Evolutionary conservation across 1,139 yeast species (phyloP), one percentile per base, ranked within the genome.

Genomic region (Debaryomyces udenii): DNA sequence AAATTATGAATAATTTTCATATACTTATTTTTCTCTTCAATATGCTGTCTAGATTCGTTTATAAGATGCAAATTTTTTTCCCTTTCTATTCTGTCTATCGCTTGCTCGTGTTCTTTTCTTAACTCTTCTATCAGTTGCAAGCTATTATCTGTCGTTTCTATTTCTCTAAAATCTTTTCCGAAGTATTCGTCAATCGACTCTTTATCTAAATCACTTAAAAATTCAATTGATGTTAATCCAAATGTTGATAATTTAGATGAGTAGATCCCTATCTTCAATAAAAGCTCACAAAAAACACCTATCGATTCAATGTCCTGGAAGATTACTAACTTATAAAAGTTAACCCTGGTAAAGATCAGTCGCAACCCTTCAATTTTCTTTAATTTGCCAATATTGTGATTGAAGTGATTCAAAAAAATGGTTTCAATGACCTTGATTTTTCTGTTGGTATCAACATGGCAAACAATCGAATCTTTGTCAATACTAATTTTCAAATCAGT

Each of bases 221-320:
- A 55, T 20, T 49, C 52, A 35, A 55, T 38, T 22, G 50, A 50
- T 5, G 57, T 47, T 27, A 57, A 47, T 1, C 62, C 63, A 35
- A 56, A 47, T 1, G 56, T 48, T 1, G 62, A 49, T 15, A 49
- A 35, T 31, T 43, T 52, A 4, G 67, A 59, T 1, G 61, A 52
- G 11, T 44, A 47, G 1, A 55, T 50, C 2, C 64, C 63, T 14
- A 62, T 48, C 13, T 40, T 38, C 14, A 61, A 38, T 2, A 63
- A 34, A 3, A 56, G 36, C 27, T 53, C 53, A 38, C 58, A 54
- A 2, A 59, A 37, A 5, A 44, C 45, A 6, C 38, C 34, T 9
- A 60, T 44, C 23, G 61, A 55, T 2, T 31, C 16, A 1, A 46
- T 13, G 36, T 60, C 59, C 5, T 50, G 46, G 23, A 47, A 44